phyloP scores from a whole-genome alignment of 2,329 filamentous ascomycete genomes.

The Tolypocladium tundrense region DNA sequence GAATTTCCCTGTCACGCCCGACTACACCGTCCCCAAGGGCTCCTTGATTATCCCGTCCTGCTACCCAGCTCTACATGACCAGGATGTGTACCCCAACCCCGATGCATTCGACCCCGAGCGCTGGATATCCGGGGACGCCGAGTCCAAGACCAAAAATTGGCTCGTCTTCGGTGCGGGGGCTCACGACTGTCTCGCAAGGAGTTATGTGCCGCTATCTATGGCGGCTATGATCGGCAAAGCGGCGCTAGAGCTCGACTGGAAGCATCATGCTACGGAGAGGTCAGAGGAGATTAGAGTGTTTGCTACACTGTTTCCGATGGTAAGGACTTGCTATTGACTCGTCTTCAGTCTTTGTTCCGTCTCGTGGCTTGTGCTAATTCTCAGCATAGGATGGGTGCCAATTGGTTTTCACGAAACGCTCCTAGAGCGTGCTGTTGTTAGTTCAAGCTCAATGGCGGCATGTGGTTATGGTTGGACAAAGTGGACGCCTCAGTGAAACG shows the following conservation, averaged over 20 bases:
- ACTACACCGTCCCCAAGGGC: constrained; percentile 38
- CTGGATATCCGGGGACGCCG: constrained; percentile 41
- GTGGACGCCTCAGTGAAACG: too few species aligned
- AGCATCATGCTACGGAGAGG: constrained; percentile 33
- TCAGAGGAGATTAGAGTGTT: constrained; percentile 42
- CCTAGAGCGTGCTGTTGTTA: neutral
- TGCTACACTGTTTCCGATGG: constrained; percentile 38
- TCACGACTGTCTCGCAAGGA: constrained; percentile 38
- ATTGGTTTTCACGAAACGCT: neutral
- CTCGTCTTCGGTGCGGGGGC: constrained; percentile 41
- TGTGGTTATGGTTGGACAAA: too few species aligned
- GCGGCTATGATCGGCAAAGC: constrained; percentile 43
- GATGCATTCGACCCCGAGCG: constrained; percentile 38
- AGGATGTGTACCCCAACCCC: constrained; percentile 33
- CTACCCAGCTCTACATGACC: constrained; percentile 40
- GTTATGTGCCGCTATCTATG: constrained; percentile 40
- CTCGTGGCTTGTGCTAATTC: neutral
- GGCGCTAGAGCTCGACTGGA: constrained; percentile 37
- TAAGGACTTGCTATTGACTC: constrained; percentile 15
- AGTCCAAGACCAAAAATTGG: constrained; percentile 41
- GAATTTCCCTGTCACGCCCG: constrained; percentile 33
- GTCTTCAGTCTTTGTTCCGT: neutral
- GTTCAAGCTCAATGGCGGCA: too few species aligned
- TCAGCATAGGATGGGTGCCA: neutral
- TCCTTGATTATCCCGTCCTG: constrained; percentile 40